Evolutionary conservation across 106 monocot species (phyloP).

Genomic region (Vanilla planifolia): DNA sequence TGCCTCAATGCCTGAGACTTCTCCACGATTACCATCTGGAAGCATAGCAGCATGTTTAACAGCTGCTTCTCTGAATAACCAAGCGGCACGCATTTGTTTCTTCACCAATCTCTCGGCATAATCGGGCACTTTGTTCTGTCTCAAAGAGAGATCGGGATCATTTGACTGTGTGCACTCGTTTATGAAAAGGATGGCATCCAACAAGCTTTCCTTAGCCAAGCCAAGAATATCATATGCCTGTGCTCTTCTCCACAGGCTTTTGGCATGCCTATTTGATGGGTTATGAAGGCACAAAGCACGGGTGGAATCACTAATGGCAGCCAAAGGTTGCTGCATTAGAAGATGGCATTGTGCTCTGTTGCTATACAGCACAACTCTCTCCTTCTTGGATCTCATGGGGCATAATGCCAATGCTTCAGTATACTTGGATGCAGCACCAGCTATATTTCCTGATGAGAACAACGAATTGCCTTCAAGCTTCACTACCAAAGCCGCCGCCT

Average conservation of each 20-base stretch:
- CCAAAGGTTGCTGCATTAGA: constrained; percentile 78
- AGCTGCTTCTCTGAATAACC: constrained; percentile 96
- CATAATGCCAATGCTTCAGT: constrained; percentile 89
- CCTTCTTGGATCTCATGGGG: constrained; percentile 81
- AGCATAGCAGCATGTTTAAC: constrained; percentile 69
- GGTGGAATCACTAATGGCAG: constrained; percentile 89
- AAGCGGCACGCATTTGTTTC: constrained; percentile 89
- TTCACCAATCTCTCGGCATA: constrained; percentile 90
- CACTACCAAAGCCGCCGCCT: constrained; percentile 74
- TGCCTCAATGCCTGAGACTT: constrained; percentile 47
- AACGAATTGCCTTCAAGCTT: constrained; percentile 90
- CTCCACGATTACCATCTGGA: constrained; percentile 36
- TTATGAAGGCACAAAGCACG: constrained; percentile 82
- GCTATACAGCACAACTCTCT: constrained; percentile 83
- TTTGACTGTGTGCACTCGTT: constrained; percentile 81
- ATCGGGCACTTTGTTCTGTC: constrained; percentile 87
- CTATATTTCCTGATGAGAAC: constrained; percentile 77
- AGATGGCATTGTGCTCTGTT: constrained; percentile 95
- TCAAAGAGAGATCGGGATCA: constrained; percentile 66
- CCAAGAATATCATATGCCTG: constrained; percentile 94
- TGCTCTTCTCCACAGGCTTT: constrained; percentile 90
- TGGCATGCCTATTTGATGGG: constrained; percentile 75
- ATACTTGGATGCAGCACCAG: constrained; percentile 74
- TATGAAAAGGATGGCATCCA: constrained; percentile 84
- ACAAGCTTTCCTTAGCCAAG: constrained; percentile 77